phyloP scores from a whole-genome alignment of 495 filamentous ascomycete species.

The Aspergillus campestris region DNA sequence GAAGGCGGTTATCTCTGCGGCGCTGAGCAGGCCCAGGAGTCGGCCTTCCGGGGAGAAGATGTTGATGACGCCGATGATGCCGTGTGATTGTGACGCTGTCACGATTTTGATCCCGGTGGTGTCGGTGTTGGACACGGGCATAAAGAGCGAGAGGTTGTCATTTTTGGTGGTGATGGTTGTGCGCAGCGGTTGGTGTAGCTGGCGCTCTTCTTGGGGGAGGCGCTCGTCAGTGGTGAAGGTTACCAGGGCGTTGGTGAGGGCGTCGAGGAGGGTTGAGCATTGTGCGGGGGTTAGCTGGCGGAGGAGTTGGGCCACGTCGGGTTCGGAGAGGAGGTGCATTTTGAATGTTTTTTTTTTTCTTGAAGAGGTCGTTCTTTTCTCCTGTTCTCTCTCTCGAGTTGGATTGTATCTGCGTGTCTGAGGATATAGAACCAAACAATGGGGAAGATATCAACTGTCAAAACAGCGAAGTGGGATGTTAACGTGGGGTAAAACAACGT shows the following conservation, averaged over 20 bases:
- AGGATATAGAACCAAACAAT: too few species aligned
- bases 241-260: conserved; percentile 22
- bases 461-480: too few species aligned
- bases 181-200: conserved; percentile 66
- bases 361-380: neutral
- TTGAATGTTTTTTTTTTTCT: conserved; percentile 7
- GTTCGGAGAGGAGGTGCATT: conserved; percentile 40
- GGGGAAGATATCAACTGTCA: too few species aligned
- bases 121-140: conserved; percentile 64
- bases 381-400: neutral
- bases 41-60: conserved; percentile 60
- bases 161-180: conserved; percentile 59
- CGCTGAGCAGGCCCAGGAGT: conserved; percentile 72
- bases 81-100: conserved; percentile 29
- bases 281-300: conserved; percentile 22
- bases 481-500: too few species aligned
- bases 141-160: conserved; percentile 72
- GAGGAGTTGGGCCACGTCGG: conserved; percentile 29
- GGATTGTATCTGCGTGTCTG: neutral
- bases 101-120: conserved; percentile 58
- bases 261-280: conserved; percentile 25
- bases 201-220: conserved; percentile 13
- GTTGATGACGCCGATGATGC: conserved; percentile 63
- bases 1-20: conserved; percentile 82
- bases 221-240: conserved; percentile 22